Evolutionary conservation across 1,139 yeast species (phyloP).

Genomic region (Yamadazyma siamensis): DNA sequence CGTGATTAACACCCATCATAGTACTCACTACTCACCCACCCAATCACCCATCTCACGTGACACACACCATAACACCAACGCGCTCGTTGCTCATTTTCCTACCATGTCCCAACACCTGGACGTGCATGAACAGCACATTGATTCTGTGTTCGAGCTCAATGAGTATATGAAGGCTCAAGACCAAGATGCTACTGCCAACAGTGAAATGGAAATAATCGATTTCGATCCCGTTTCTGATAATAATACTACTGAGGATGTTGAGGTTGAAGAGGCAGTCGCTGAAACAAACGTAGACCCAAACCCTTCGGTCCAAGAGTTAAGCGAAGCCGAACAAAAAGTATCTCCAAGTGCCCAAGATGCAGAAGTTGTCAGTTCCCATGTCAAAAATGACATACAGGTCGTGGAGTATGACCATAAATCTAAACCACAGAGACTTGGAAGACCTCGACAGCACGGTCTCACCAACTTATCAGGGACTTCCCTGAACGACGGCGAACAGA

Average conservation of each 20-base stretch:
- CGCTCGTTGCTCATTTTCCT: too few species aligned
- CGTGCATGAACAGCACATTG: too few species aligned
- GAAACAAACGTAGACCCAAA: background rate
- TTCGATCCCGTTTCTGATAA: slow-evolving; percentile 1
- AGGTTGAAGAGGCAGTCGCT: background rate
- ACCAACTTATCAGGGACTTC: slow-evolving; percentile 15
- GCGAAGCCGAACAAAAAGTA: too few species aligned
- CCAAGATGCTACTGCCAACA: slow-evolving; percentile 1
- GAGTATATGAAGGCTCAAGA: slow-evolving; percentile 40
- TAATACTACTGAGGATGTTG: background rate
- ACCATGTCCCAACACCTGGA: too few species aligned
- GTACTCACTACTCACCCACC: background rate
- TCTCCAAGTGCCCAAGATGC: too few species aligned
- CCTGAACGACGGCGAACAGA: slow-evolving; percentile 24
- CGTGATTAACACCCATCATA: background rate
- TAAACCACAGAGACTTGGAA: slow-evolving; percentile 32
- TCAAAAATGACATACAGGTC: slow-evolving; percentile 14
- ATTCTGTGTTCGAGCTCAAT: slow-evolving; percentile 42
- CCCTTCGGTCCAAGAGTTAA: too few species aligned
- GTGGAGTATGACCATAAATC: slow-evolving; percentile 35
- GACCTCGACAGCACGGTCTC: slow-evolving; percentile 30
- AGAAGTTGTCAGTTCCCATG: too few species aligned
- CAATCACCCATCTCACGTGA: background rate
- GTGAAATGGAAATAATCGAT: background rate
- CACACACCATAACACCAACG: too few species aligned